Percentiles rank a stretch among this genome's conserved stretches.
Conservation (phyloP, 768 basidiomycete genomes). For the Cyathus striatus region DNA sequence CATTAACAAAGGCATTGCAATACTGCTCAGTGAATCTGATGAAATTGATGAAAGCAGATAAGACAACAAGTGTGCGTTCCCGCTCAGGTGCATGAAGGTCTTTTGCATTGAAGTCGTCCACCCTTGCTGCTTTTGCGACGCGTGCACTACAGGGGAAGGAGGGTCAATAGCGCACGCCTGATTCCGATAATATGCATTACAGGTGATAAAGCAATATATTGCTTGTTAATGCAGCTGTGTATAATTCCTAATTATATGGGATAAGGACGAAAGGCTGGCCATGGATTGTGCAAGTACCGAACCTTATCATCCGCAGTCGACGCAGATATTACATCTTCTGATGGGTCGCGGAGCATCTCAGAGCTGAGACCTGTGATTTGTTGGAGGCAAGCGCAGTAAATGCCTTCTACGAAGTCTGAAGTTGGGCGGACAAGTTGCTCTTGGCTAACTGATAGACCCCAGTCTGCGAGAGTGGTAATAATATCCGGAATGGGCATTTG, state of each 20-base stretch:
- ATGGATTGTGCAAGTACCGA: too few species aligned
- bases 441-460: conserved; percentile 62
- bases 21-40: conserved; percentile 82
- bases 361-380: conserved; percentile 63
- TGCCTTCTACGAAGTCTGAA: conserved; percentile 62
- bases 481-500: conserved; percentile 63
- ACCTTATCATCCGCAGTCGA: conserved; percentile 56
- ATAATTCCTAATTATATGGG: too few species aligned
- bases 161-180: not conserved
- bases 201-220: conserved; percentile 70
- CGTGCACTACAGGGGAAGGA: conserved; percentile 40
- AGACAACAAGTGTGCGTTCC: conserved; percentile 65
- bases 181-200: conserved; percentile 27
- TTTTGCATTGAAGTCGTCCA: conserved; percentile 71
- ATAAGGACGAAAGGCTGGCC: too few species aligned
- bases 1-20: conserved; percentile 53
- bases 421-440: conserved; percentile 68
- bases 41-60: conserved; percentile 92
- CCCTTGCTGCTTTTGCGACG: conserved; percentile 67
- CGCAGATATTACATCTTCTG: conserved; percentile 46
- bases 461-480: conserved; percentile 55
- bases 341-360: conserved; percentile 54
- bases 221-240: conserved; percentile 48
- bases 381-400: conserved; percentile 69
- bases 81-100: conserved; percentile 73